Percentiles rank a stretch among this genome's conserved stretches.
Evolutionary conservation across 257 asterid genomes (phyloP).

Genomic region (Petunia secreta): DNA sequence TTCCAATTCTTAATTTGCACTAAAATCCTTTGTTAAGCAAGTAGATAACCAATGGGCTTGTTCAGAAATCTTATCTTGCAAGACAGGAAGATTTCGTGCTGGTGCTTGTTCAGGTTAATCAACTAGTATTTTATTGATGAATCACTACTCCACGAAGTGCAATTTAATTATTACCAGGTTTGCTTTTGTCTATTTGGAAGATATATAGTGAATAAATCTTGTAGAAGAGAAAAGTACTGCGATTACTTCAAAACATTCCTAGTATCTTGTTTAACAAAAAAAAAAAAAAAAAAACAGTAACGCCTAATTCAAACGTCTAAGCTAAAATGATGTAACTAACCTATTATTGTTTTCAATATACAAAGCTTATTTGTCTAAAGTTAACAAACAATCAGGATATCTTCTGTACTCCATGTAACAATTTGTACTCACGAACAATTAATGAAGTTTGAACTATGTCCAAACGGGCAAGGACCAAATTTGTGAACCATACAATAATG

Average conservation of each 20-base stretch:
- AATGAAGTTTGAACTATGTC: too few relatives aligned
- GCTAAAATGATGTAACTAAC: not conserved
- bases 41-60: not conserved
- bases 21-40: conserved; percentile 17
- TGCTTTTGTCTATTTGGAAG: not conserved
- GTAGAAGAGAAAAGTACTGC: not conserved
- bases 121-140: not conserved
- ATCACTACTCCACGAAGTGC: not conserved
- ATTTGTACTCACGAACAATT: too few relatives aligned
- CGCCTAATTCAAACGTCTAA: not conserved
- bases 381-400: too few relatives aligned
- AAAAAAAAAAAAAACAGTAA: not conserved
- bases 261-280: too few relatives aligned
- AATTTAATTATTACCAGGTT: not conserved
- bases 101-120: conserved; percentile 21
- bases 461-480: too few relatives aligned
- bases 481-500: too few relatives aligned
- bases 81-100: not conserved
- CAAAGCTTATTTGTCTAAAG: too few relatives aligned
- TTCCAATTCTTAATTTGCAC: not conserved
- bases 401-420: too few relatives aligned
- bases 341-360: too few relatives aligned
- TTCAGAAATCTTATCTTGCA: too few relatives aligned
- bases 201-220: not conserved
- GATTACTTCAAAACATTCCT: not conserved